Evolutionary conservation across 2,329 filamentous ascomycete species (phyloP).

Genomic region (Hortaea sp.): DNA sequence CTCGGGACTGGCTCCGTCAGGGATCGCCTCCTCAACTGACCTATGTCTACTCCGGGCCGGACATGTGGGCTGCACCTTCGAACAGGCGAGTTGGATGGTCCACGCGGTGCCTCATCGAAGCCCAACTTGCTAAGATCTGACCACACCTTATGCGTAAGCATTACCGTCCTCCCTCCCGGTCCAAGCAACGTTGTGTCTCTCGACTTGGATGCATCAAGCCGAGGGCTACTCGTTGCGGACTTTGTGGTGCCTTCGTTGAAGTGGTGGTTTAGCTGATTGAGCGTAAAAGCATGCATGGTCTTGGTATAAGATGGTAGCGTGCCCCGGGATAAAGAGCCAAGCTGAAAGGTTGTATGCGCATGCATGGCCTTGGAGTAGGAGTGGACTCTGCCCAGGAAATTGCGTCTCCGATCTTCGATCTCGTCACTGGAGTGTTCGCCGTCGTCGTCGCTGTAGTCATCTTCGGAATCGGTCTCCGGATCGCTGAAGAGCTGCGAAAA

Average conservation of each 20-base stretch:
- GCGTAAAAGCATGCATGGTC: constrained; percentile 18
- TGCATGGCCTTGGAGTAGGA: constrained; percentile 15
- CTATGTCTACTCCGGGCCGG: not conserved
- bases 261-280: constrained; percentile 13
- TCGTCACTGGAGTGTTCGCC: not conserved
- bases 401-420: not conserved
- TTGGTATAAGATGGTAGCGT: constrained; percentile 14
- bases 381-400: constrained; percentile 7
- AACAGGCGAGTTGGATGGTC: constrained; percentile 13
- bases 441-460: constrained; percentile 2
- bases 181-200: not conserved
- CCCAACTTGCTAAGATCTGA: constrained; percentile 7
- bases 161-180: not conserved
- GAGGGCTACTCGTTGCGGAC: constrained; percentile 2
- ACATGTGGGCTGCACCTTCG: not conserved
- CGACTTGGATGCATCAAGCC: not conserved
- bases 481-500: constrained; percentile 7
- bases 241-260: constrained; percentile 6
- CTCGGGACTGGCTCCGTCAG: constrained; percentile 11
- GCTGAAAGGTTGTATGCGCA: constrained; percentile 13
- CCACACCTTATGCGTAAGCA: constrained; percentile 7
- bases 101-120: constrained; percentile 11
- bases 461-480: not conserved
- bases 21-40: constrained; percentile 6
- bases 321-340: constrained; percentile 3